Evolutionary conservation across 176 grass and related monocot species (phyloP), one percentile per base, ranked within the genome.

Genomic region (Melocanna baccifera): DNA sequence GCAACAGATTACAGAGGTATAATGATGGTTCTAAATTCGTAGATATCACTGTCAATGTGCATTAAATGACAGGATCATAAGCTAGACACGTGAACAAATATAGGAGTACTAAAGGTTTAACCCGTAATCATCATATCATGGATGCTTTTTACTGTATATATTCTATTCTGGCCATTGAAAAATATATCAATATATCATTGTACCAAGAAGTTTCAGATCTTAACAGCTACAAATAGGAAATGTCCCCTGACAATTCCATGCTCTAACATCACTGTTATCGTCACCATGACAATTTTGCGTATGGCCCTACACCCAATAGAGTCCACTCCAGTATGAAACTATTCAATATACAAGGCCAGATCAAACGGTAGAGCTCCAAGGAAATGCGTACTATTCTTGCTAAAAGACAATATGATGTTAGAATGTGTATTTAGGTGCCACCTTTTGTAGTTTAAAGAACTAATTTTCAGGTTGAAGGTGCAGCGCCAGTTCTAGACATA

Each of bases 381-480:
- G 58, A 73, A 63, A 65, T 19, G 13, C 12, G 22, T 9, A n/a
- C 9, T 13, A n/a, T 64, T 52, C n/a, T 73, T 61, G 22, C 20
- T 62, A 58, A 22, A 67, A 67, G 69, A 81, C 6, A 48, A n/a
- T 26, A 56, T 62, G 53, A 8, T 19, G 67, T 56, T 87, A 47
- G 9, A 53, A 45, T 81, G 18, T 55, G 45, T 67, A 64, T 73
- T 64, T 64, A 53, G 1, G 36, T 45, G 30, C 40, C 39, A 66
- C 22, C 14, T 36, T 52, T 56, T 40, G 23, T 43, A 23, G 77
- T 81, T 57, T 43, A 19, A 43, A 28, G 45, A 63, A 51, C 2
- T 59, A 29, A 30, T 81, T 66, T 66, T 81, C 36, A 73, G 50
- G n/a, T 12, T 74, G 26, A 45, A 87, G 77, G 75, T 29, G 42